phyloP scores from a whole-genome alignment of 2,329 filamentous ascomycete genomes.

The Diaporthe sp. region DNA sequence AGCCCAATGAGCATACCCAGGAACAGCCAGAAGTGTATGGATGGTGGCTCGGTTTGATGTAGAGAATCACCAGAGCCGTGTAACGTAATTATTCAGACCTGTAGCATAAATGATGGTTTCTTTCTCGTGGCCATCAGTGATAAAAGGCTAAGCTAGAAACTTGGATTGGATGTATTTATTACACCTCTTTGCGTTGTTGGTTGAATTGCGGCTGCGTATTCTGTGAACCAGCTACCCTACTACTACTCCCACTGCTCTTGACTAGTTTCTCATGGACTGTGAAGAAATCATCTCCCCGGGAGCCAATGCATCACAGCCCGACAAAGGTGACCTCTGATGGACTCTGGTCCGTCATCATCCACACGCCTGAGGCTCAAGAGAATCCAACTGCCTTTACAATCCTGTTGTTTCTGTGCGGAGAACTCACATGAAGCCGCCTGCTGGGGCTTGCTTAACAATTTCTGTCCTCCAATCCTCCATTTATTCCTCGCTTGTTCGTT shows the following conservation, averaged over 20 bases:
- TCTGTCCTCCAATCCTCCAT: background rate
- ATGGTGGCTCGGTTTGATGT: background rate
- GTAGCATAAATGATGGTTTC: background rate
- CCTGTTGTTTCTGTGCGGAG: background rate
- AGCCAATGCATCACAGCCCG: too few species aligned
- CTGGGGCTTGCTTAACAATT: background rate
- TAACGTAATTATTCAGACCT: background rate
- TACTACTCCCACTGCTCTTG: too few species aligned
- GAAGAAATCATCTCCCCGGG: too few species aligned
- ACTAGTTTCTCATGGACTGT: too few species aligned
- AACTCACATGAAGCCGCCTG: background rate
- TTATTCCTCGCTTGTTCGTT: background rate
- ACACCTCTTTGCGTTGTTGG: background rate
- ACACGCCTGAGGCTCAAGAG: background rate
- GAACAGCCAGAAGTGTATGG: background rate
- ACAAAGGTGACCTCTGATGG: too few species aligned
- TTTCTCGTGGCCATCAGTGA: too few species aligned
- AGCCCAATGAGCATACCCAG: background rate
- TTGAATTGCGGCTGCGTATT: background rate
- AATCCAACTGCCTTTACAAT: background rate
- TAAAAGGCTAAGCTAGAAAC: background rate
- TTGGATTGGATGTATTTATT: background rate
- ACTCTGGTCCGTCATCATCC: too few species aligned
- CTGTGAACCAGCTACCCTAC: too few species aligned
- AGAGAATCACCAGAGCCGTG: background rate